Conservation (phyloP, 805 yeast genomes). For the Candida broadrunensis region DNA sequence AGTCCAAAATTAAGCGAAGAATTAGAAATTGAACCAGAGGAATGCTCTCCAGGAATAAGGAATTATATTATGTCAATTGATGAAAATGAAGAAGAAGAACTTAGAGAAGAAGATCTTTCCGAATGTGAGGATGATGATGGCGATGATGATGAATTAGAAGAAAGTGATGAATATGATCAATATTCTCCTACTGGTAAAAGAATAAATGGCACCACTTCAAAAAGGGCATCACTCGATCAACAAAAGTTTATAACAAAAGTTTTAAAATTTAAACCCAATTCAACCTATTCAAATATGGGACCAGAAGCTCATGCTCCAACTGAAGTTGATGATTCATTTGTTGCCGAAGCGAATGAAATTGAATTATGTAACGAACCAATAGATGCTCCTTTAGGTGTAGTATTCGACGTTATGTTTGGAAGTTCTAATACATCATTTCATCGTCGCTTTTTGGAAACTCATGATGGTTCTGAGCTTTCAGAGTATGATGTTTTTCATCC, state of each 20-base stretch:
- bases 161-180: slow-evolving; percentile 19
- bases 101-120: slow-evolving; percentile 14
- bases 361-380: slow-evolving; percentile 50
- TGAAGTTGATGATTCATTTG: slow-evolving; percentile 27
- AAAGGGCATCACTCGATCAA: not conserved
- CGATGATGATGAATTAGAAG: slow-evolving; percentile 27
- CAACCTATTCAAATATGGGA: slow-evolving; percentile 53
- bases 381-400: slow-evolving; percentile 73
- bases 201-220: slow-evolving; percentile 1
- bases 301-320: slow-evolving; percentile 66
- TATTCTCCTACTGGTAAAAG: slow-evolving; percentile 1
- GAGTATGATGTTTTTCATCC: slow-evolving; percentile 34
- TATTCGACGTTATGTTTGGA: slow-evolving; percentile 72
- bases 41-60: slow-evolving; percentile 17
- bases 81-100: slow-evolving; percentile 26
- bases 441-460: slow-evolving; percentile 34
- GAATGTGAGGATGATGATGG: slow-evolving; percentile 15
- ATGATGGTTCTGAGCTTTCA: slow-evolving; percentile 47
- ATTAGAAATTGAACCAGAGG: slow-evolving; percentile 38
- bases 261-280: slow-evolving; percentile 34
- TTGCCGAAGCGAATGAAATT: slow-evolving; percentile 29
- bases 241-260: slow-evolving; percentile 14
- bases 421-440: slow-evolving; percentile 41
- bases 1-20: slow-evolving; percentile 2
- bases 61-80: slow-evolving; percentile 43